Evolutionary conservation across 208 protist genomes (phyloP), one percentile per base, ranked within the genome.

Genomic region (Spongospora subterranea): DNA sequence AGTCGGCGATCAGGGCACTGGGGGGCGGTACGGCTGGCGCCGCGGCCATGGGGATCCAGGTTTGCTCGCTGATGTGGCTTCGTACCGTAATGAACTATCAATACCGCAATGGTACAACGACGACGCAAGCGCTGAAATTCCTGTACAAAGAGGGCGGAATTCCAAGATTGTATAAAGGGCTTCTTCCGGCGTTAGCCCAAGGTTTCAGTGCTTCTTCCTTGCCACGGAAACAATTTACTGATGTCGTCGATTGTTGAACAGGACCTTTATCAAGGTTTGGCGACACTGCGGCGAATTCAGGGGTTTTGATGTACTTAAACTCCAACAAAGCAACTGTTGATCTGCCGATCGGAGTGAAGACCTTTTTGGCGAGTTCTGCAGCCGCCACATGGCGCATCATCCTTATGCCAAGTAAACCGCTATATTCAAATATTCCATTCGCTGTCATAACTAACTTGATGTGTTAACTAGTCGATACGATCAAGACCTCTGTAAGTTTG

Each of bases 71-170:
- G 41, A 94, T 95, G 94, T 95, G 94, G 94, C 39, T 95, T 66
- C 92, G 94, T n/a, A 96, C 94, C 20, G 95, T 93, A 0, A 95
- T 96, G 94, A 95, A 95, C 92, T 95, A 95, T 92, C 94, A 95
- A 54, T 95, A 95, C 45, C 43, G 93, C 35, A 6, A 95, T 77
- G 94, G 94, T 24, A 95, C 94, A 0, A 46, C 77, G 17, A 95
- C 92, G 0, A 88, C 60, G 13, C 88, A 71, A n/a, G 90, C 94
- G 54, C 6, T 95, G 0, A 88, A 92, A 46, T 46, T 76, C 20
- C 90, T 96, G 0, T 96, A 95, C 60, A 77, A 17, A 13, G 92
- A 96, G 40, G 94, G 94, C 39, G 94, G 94, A 29, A 91, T 96
- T 39, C 93, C 20, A 0, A 29, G 95, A 13, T 95, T 96, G 88